These are phyloP conservation scores for Daphne laureola DNA, from an alignment of 441 rosid species.

Conservation along the genomic window DNA sequence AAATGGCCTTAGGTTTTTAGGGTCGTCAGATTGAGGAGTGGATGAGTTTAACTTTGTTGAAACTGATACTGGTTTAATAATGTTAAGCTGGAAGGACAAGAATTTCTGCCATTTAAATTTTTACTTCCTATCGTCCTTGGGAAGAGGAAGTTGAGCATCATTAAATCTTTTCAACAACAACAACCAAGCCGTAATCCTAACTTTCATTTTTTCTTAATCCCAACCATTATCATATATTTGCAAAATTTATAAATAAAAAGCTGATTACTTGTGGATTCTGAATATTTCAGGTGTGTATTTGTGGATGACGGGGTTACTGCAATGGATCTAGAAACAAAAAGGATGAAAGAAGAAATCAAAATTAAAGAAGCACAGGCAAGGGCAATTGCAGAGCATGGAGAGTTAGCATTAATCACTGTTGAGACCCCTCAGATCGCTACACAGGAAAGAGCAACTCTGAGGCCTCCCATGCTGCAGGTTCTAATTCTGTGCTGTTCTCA, in stretches of 20 bases:
- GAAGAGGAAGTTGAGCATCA: too few relatives aligned
- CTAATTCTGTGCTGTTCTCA: neutral
- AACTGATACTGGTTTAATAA: too few relatives aligned
- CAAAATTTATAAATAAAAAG: neutral
- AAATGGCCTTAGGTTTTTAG: too few relatives aligned
- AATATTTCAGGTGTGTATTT: constrained; percentile 74
- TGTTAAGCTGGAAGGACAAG: too few relatives aligned
- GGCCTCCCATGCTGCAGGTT: constrained; percentile 98
- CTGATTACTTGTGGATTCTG: constrained; percentile 12
- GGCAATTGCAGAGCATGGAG: constrained; percentile 93
- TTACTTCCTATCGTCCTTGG: too few relatives aligned
- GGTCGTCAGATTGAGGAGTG: too few relatives aligned
- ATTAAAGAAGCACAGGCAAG: constrained; percentile 77
- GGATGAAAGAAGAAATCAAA: constrained; percentile 87
- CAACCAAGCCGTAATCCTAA: too few relatives aligned
- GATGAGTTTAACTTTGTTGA: too few relatives aligned
- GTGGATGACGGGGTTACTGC: constrained; percentile 96
- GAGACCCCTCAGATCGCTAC: constrained; percentile 56
- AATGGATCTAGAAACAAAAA: constrained; percentile 81
- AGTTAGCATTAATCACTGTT: constrained; percentile 82
- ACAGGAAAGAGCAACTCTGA: constrained; percentile 67
- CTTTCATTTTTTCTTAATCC: too few relatives aligned
- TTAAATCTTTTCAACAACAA: too few relatives aligned
- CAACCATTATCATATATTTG: neutral
- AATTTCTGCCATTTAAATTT: too few relatives aligned